Evolutionary conservation across 805 yeast genomes (phyloP).

Genomic region (Danielia reshetovae): DNA sequence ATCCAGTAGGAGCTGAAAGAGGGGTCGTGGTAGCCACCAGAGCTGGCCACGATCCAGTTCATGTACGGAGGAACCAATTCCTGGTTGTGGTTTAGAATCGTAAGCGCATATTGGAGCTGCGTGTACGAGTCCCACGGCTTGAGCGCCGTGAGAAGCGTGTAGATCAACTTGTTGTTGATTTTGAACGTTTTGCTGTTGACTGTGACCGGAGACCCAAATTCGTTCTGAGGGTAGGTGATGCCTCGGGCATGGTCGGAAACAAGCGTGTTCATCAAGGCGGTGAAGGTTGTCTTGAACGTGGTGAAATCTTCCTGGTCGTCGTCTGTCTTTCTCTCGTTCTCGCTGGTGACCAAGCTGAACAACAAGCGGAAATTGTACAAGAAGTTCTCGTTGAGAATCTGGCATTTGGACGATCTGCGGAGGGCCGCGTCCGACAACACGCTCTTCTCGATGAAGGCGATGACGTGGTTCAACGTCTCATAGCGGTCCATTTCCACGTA

Average conservation of each 20-base stretch:
- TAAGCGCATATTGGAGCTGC: slow-evolving; percentile 54
- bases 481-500: slow-evolving; percentile 34
- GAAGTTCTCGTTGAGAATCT: slow-evolving; percentile 74
- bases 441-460: slow-evolving; percentile 45
- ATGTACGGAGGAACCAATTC: slow-evolving; percentile 75
- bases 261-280: slow-evolving; percentile 46
- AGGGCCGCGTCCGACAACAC: slow-evolving; percentile 59
- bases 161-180: slow-evolving; percentile 64
- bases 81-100: slow-evolving; percentile 50
- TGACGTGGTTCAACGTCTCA: slow-evolving; percentile 27
- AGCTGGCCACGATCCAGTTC: slow-evolving; percentile 46
- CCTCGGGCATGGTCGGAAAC: slow-evolving; percentile 51
- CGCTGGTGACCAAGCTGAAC: slow-evolving; percentile 17
- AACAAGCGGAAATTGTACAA: slow-evolving; percentile 55
- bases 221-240: slow-evolving; percentile 42
- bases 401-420: slow-evolving; percentile 66
- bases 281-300: slow-evolving; percentile 25
- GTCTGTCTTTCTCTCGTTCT: slow-evolving; percentile 12
- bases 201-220: slow-evolving; percentile 43
- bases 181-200: slow-evolving; percentile 52
- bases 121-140: slow-evolving; percentile 77
- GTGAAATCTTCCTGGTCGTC: slow-evolving; percentile 33
- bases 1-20: slow-evolving; percentile 78
- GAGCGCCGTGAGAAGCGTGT: slow-evolving; percentile 56
- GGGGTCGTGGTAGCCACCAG: slow-evolving; percentile 76